These are phyloP conservation scores for Paxillus rubicundulus DNA, from an alignment of 768 basidiomycete genomes.

Conservation along the genomic window DNA sequence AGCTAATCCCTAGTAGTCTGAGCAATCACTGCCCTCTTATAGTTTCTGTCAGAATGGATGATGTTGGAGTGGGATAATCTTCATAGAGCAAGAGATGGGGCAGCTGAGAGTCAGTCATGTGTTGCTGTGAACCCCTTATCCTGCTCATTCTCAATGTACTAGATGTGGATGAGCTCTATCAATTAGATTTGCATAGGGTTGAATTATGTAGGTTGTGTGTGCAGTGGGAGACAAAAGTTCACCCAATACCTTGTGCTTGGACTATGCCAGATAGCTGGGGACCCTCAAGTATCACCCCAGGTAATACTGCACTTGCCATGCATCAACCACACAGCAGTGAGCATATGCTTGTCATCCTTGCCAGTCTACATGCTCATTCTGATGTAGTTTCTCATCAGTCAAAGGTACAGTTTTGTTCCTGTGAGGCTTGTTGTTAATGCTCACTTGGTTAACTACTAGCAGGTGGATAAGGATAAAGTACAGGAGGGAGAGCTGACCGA, in stretches of 20 bases:
- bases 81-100: background rate
- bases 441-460: no score
- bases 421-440: no score
- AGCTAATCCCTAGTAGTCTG: no score
- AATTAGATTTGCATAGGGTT: background rate
- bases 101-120: background rate
- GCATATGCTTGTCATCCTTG: background rate
- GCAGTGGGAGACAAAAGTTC: background rate
- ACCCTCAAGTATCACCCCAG: background rate
- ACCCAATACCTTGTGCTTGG: background rate
- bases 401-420: no score
- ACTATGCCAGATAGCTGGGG: constrained; percentile 5
- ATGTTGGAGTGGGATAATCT: background rate
- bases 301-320: background rate
- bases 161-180: background rate
- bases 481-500: no score
- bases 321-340: background rate
- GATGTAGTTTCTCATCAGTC: no score
- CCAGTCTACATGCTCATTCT: no score
- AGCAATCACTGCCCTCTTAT: no score
- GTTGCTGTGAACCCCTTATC: background rate
- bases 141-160: background rate
- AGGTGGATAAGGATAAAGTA: no score
- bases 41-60: background rate
- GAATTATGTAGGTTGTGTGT: constrained; percentile 1